Percentiles rank a stretch among this genome's conserved stretches.
Conservation (phyloP, 441 rosid genomes). For the Gossypium lobatum region DNA sequence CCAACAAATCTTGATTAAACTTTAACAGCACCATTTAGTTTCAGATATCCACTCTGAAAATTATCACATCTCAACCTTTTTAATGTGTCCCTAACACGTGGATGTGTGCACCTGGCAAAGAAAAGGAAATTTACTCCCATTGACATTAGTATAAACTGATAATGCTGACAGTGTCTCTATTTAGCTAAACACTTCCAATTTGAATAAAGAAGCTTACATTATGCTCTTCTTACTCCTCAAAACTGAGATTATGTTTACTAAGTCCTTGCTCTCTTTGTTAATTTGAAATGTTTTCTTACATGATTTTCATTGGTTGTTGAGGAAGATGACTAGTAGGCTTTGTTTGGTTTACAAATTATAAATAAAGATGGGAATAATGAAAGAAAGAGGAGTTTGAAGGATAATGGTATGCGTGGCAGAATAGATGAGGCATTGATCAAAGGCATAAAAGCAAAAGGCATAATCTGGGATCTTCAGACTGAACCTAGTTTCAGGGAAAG, state of each 20-base stretch:
- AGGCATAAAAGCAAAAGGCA: neutral
- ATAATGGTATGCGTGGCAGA: neutral
- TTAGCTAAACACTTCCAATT: neutral
- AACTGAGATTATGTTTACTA: neutral
- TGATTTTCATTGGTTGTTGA: neutral
- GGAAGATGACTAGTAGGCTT: neutral
- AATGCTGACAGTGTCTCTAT: neutral
- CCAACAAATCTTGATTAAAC: neutral
- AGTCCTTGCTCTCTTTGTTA: neutral
- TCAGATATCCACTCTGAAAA: neutral
- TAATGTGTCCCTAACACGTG: neutral
- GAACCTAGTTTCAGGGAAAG: neutral
- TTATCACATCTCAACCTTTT: neutral
- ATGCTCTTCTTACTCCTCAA: neutral
- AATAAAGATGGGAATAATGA: neutral
- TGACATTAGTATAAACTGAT: neutral
- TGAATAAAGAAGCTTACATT: neutral
- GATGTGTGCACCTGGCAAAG: neutral
- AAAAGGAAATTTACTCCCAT: neutral
- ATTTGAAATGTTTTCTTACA: neutral
- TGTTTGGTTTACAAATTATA: neutral
- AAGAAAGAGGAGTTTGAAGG: conserved; percentile 1
- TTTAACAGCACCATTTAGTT: neutral
- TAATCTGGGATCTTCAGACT: neutral
- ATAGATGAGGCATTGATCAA: neutral